Evolutionary conservation across 1,139 yeast species (phyloP).

Genomic region (Debaryomyces nepalensis): DNA sequence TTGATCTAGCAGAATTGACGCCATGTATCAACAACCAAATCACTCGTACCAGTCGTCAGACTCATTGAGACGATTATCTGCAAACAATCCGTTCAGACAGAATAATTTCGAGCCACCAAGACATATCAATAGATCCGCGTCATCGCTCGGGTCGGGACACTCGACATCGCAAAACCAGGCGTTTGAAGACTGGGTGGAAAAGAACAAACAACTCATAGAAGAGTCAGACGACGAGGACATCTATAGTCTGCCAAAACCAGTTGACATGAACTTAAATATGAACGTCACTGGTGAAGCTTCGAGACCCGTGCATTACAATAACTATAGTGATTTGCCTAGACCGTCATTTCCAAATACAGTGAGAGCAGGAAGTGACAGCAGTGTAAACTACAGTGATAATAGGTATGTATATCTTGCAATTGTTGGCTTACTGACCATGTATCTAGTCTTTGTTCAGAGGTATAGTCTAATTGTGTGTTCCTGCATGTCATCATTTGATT

Average conservation of each 20-base stretch:
- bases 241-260: constrained; percentile 5
- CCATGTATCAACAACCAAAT: constrained; percentile 49
- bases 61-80: constrained; percentile 54
- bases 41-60: constrained; percentile 40
- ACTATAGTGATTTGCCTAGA: constrained; percentile 17
- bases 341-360: constrained; percentile 37
- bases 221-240: constrained; percentile 46
- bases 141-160: constrained; percentile 13
- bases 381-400: constrained; percentile 36
- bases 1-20: not conserved
- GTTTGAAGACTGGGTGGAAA: constrained; percentile 58
- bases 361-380: constrained; percentile 46
- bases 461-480: not conserved
- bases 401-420: constrained; percentile 34
- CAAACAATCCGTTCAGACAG: constrained; percentile 62
- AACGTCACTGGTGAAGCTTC: not conserved
- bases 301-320: not conserved
- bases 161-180: constrained; percentile 18
- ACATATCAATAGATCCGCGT: constrained; percentile 11
- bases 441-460: not conserved
- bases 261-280: constrained; percentile 11
- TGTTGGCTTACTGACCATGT: constrained; percentile 4
- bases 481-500: not conserved
- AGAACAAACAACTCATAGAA: constrained; percentile 49
- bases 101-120: constrained; percentile 15